Evolutionary conservation across 2,329 filamentous ascomycete genomes (phyloP).

Genomic region (Sphaerulina vaccinii): DNA sequence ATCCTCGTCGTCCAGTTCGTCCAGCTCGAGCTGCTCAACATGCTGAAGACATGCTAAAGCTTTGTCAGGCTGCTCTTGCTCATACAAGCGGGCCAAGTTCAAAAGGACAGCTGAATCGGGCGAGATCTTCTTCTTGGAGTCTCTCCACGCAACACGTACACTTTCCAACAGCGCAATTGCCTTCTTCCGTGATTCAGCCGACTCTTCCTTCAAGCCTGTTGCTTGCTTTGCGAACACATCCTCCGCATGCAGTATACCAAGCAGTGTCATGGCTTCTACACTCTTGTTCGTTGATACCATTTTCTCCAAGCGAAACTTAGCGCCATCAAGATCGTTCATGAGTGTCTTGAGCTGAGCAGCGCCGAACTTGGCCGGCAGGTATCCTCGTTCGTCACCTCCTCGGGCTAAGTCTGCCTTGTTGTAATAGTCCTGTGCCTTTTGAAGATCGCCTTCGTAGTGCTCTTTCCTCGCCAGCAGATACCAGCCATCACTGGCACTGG

Average conservation of each 20-base stretch:
- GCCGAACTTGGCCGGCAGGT: constrained; percentile 91
- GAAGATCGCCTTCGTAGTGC: constrained; percentile 74
- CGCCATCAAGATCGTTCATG: constrained; percentile 81
- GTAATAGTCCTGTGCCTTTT: constrained; percentile 82
- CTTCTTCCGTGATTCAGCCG: constrained; percentile 79
- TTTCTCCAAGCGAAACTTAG: constrained; percentile 91
- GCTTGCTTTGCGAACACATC: constrained; percentile 82
- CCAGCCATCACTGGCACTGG: constrained; percentile 96
- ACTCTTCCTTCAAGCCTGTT: constrained; percentile 77
- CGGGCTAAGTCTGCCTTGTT: constrained; percentile 85
- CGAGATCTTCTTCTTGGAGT: constrained; percentile 77
- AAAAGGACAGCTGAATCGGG: constrained; percentile 85
- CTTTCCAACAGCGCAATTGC: constrained; percentile 80
- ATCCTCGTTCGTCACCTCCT: constrained; percentile 86
- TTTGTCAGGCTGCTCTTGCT: constrained; percentile 80
- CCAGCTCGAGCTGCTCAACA: constrained; percentile 85
- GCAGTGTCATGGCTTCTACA: constrained; percentile 85
- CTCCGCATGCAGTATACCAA: constrained; percentile 90
- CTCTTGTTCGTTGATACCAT: constrained; percentile 67
- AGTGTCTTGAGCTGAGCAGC: constrained; percentile 84
- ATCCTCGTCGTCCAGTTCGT: constrained; percentile 71
- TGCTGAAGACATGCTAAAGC: constrained; percentile 88
- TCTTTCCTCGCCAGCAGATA: constrained; percentile 90
- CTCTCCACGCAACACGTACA: constrained; percentile 87
- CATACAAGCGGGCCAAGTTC: constrained; percentile 88